Evolutionary conservation across 768 basidiomycete species (phyloP).

Genomic region (Kwoniella dejecticola): DNA sequence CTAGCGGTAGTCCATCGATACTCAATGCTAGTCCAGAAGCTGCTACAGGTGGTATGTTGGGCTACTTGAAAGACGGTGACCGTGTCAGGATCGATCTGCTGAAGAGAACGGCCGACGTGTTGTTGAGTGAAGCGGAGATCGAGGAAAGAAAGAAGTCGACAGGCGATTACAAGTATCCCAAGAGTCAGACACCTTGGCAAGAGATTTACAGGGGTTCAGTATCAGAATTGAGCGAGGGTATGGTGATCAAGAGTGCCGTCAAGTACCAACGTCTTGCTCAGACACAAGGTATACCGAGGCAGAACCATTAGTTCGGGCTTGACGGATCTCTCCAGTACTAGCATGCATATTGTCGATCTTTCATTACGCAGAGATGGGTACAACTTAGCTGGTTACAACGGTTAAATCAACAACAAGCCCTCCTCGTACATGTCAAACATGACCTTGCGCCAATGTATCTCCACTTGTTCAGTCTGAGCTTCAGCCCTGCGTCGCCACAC

Average conservation of each 20-base stretch:
- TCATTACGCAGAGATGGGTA: background rate
- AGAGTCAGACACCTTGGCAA: constrained; percentile 55
- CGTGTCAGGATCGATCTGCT: constrained; percentile 45
- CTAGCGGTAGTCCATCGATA: constrained; percentile 52
- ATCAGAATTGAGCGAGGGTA: constrained; percentile 51
- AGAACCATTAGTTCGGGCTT: constrained; percentile 39
- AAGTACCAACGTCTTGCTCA: constrained; percentile 53
- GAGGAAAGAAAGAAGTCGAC: constrained; percentile 42
- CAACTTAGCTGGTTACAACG: background rate
- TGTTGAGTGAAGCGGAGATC: constrained; percentile 42
- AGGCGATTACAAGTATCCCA: constrained; percentile 39
- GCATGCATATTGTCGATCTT: too few relatives aligned
- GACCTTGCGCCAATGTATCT: constrained; percentile 2
- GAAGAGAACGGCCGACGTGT: constrained; percentile 44
- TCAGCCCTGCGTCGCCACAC: constrained; percentile 19
- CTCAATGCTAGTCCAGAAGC: constrained; percentile 54
- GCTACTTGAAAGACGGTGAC: constrained; percentile 48
- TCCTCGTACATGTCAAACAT: constrained; percentile 11
- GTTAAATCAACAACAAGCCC: background rate
- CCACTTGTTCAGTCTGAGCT: background rate
- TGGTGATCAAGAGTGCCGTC: constrained; percentile 51
- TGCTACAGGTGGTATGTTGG: constrained; percentile 48
- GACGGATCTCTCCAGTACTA: too few relatives aligned
- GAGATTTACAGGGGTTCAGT: constrained; percentile 51
- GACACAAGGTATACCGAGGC: constrained; percentile 39